Percentiles rank a stretch among this genome's conserved stretches.
Evolutionary conservation across 192 early-diverging fungal genomes (phyloP).

Genomic region (Geranomyces michiganensis): DNA sequence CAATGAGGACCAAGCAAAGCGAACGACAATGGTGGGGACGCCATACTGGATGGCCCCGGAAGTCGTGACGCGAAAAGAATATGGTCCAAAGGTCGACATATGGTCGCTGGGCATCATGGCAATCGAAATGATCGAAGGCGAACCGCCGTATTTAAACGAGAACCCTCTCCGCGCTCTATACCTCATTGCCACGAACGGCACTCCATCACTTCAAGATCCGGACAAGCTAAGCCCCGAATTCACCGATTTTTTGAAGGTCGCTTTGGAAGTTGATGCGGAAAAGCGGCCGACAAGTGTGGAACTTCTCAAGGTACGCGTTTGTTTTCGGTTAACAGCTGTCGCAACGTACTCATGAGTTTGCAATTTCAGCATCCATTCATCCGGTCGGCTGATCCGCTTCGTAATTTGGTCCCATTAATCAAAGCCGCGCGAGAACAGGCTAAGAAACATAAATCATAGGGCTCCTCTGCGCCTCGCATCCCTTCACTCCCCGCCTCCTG

Average conservation of each 20-base stretch:
- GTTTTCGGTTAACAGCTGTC: background rate
- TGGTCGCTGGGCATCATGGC: conserved; percentile 99
- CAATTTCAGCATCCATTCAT: conserved; percentile 78
- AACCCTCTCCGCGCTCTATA: conserved; percentile 77
- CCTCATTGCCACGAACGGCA: conserved; percentile 88
- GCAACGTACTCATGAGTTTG: too few relatives aligned
- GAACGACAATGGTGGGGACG: conserved; percentile 80
- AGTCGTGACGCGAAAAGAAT: conserved; percentile 89
- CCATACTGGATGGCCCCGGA: conserved; percentile 99
- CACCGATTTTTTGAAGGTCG: conserved; percentile 84
- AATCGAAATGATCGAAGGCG: conserved; percentile 97
- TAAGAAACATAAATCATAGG: conserved; percentile 37
- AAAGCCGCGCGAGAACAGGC: conserved; percentile 51
- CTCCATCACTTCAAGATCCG: conserved; percentile 81
- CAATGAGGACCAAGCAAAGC: conserved; percentile 64
- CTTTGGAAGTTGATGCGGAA: conserved; percentile 84
- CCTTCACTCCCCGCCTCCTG: background rate
- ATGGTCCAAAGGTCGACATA: conserved; percentile 91
- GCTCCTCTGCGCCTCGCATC: background rate
- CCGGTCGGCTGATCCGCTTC: conserved; percentile 77
- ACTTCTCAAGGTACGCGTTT: conserved; percentile 65
- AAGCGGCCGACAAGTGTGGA: conserved; percentile 78
- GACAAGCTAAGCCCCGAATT: conserved; percentile 77
- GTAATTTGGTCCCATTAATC: conserved; percentile 81
- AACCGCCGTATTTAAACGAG: conserved; percentile 95